A percentile compares a stretch with the other conserved stretches of the same genome.
Conservation (phyloP, 2,329 filamentous ascomycete species). For the Fonsecaea multimorphosa region DNA sequence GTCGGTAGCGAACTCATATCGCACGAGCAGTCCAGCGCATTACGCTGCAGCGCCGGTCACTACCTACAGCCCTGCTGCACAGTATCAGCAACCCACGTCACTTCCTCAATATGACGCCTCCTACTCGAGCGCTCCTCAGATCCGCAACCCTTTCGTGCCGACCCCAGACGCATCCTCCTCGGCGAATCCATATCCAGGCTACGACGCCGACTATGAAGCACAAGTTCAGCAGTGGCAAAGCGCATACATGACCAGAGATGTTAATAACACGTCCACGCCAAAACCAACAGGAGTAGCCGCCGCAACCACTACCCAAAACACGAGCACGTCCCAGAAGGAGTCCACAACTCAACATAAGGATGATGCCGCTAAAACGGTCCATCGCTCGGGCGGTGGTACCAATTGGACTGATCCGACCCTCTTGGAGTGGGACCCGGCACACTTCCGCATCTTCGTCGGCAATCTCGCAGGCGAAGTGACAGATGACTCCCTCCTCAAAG, state of each 20-base stretch:
- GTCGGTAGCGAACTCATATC: slow-evolving; percentile 56
- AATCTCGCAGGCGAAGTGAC: slow-evolving; percentile 97
- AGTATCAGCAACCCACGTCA: slow-evolving; percentile 45
- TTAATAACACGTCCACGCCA: slow-evolving; percentile 41
- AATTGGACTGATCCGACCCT: slow-evolving; percentile 88
- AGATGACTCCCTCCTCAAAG: slow-evolving; percentile 92
- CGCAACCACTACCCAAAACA: slow-evolving; percentile 41
- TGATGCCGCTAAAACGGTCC: slow-evolving; percentile 73
- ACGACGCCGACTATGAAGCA: slow-evolving; percentile 81
- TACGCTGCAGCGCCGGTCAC: slow-evolving; percentile 47
- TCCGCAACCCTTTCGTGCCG: slow-evolving; percentile 74
- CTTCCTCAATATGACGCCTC: slow-evolving; percentile 54
- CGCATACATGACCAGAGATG: slow-evolving; percentile 75
- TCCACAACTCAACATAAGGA: slow-evolving; percentile 53
- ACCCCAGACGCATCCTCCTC: slow-evolving; percentile 63
- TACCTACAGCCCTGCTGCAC: slow-evolving; percentile 40
- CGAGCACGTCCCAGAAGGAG: slow-evolving; percentile 21
- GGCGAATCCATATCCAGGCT: slow-evolving; percentile 43
- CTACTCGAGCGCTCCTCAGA: slow-evolving; percentile 58
- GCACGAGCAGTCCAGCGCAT: slow-evolving; percentile 45
- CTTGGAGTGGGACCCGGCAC: slow-evolving; percentile 93
- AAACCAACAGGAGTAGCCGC: slow-evolving; percentile 42
- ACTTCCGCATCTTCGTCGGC: slow-evolving; percentile 93
- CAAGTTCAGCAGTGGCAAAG: slow-evolving; percentile 96
- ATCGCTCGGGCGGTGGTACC: slow-evolving; percentile 86